A percentile compares a stretch with the other conserved stretches of the same genome.
phyloP scores from a whole-genome alignment of 2,329 filamentous ascomycete genomes.

The Ophiostoma triangulosporum region DNA sequence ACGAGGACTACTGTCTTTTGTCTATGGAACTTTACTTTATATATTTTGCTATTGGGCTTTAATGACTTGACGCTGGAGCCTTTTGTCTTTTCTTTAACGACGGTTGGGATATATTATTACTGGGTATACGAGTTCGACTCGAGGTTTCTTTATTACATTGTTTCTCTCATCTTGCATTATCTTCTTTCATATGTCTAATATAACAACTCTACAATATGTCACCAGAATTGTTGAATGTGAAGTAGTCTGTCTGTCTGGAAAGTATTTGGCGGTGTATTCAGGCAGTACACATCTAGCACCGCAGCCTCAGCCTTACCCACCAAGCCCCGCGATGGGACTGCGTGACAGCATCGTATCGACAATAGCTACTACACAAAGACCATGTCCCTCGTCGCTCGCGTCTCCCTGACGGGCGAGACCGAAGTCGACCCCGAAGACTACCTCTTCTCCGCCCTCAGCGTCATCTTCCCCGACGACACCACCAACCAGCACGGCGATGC shows the following conservation, averaged over 20 bases:
- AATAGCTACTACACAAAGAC: background rate
- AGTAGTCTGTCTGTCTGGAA: background rate
- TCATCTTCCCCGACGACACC: slow-evolving; percentile 56
- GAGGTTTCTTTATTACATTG: slow-evolving; percentile 1
- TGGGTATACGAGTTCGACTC: background rate
- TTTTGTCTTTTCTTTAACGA: background rate
- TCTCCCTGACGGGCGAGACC: slow-evolving; percentile 26
- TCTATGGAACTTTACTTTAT: slow-evolving; percentile 1
- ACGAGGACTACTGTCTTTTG: background rate
- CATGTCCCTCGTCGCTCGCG: slow-evolving; percentile 36
- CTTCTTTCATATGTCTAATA: background rate
- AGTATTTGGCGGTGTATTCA: background rate
- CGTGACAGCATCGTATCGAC: background rate
- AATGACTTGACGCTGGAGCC: background rate
- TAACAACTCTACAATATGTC: background rate
- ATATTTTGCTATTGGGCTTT: slow-evolving; percentile 1
- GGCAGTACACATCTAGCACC: background rate
- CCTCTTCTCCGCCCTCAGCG: slow-evolving; percentile 42
- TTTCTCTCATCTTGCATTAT: background rate
- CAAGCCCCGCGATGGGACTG: background rate
- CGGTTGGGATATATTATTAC: background rate
- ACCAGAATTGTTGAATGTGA: background rate
- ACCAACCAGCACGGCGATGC: slow-evolving; percentile 52
- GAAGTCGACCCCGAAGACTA: slow-evolving; percentile 41
- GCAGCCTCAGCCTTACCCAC: background rate